These are phyloP conservation scores for Lachancea quebecensis DNA, from an alignment of 805 yeast genomes.

Conservation along the genomic window DNA sequence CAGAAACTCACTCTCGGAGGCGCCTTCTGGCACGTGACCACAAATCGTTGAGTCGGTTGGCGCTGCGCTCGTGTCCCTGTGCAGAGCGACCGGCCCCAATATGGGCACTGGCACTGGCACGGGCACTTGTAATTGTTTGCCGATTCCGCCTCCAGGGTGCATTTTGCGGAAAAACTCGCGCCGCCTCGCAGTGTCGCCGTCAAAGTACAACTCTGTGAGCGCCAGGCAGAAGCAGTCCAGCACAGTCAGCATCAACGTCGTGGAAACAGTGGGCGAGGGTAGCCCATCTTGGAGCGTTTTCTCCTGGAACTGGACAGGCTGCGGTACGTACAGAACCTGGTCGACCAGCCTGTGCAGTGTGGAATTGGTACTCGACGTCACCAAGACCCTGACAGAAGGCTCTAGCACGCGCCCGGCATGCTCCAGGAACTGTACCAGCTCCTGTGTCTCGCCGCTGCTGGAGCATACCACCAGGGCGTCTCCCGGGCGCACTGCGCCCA, in stretches of 20 bases:
- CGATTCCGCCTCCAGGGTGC: slow-evolving; percentile 93
- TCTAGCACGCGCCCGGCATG: slow-evolving; percentile 8
- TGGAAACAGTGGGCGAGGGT: slow-evolving; percentile 82
- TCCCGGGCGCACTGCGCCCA: slow-evolving; percentile 58
- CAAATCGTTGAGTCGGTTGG: not conserved
- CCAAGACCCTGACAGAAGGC: slow-evolving; percentile 10
- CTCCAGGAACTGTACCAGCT: slow-evolving; percentile 40
- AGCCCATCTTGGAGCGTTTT: slow-evolving; percentile 57
- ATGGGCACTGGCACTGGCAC: not conserved
- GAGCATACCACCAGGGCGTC: slow-evolving; percentile 57
- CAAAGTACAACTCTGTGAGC: slow-evolving; percentile 53
- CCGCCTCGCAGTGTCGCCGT: slow-evolving; percentile 48
- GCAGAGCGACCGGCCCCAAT: not conserved
- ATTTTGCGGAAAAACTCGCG: slow-evolving; percentile 54
- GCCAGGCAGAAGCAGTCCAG: slow-evolving; percentile 78
- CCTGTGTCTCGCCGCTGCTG: slow-evolving; percentile 81
- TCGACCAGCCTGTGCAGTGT: slow-evolving; percentile 27
- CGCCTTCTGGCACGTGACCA: slow-evolving; percentile 3
- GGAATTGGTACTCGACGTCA: slow-evolving; percentile 12
- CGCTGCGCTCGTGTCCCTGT: not conserved
- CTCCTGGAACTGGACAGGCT: slow-evolving; percentile 51
- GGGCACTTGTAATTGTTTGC: slow-evolving; percentile 28
- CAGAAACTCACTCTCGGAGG: slow-evolving; percentile 9
- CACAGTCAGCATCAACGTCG: slow-evolving; percentile 66
- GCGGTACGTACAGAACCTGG: slow-evolving; percentile 24